These are phyloP conservation scores for Candida endomychidarum DNA, from an alignment of 805 yeast genomes.

Conservation along the genomic window DNA sequence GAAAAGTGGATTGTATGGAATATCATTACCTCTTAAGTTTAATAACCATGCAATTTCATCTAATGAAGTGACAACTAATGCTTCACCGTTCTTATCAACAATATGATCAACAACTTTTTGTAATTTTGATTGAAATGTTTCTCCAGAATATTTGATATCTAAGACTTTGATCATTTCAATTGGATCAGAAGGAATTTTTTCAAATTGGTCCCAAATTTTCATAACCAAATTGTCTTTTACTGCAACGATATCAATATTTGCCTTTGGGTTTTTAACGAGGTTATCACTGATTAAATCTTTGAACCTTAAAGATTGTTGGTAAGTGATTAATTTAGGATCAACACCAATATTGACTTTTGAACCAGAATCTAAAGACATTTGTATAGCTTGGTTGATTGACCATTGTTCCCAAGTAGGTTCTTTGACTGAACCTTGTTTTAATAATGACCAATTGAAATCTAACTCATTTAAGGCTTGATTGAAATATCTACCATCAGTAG, in stretches of 20 bases:
- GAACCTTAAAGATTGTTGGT: constrained; percentile 31
- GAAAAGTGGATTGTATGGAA: constrained; percentile 55
- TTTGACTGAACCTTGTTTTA: constrained; percentile 51
- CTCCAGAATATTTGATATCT: constrained; percentile 62
- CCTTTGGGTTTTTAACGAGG: constrained; percentile 25
- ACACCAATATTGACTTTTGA: constrained; percentile 38
- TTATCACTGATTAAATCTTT: constrained; percentile 29
- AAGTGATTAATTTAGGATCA: constrained; percentile 52
- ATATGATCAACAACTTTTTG: constrained; percentile 35
- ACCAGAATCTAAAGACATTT: constrained; percentile 49
- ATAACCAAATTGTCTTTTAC: constrained; percentile 70
- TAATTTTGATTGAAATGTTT: constrained; percentile 57
- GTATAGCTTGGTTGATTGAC: constrained; percentile 51
- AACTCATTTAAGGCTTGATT: constrained; percentile 57
- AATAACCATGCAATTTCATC: constrained; percentile 59
- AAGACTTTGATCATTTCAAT: constrained; percentile 52
- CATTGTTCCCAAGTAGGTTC: constrained; percentile 60
- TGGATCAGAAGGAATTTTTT: constrained; percentile 56
- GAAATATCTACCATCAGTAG: constrained; percentile 64
- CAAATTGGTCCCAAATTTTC: constrained; percentile 66
- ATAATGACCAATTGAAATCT: constrained; percentile 58
- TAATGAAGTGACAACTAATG: constrained; percentile 45
- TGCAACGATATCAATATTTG: constrained; percentile 43
- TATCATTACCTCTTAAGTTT: constrained; percentile 52
- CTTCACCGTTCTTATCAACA: constrained; percentile 28